phyloP scores from a whole-genome alignment of 2,329 filamentous ascomycete species.

The Xylariaceae sp. region DNA sequence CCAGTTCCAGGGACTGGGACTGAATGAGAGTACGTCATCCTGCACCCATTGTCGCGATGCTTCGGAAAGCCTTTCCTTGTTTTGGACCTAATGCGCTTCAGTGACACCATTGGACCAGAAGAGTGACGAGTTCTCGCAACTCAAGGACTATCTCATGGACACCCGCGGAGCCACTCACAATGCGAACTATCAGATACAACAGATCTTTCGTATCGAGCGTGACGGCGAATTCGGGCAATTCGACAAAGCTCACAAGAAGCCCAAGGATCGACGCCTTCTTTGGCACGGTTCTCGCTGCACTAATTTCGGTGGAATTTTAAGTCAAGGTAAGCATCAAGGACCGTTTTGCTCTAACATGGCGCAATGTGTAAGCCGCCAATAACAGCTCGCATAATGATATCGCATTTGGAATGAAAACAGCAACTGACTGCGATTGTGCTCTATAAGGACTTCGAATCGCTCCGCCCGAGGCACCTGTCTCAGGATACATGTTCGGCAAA shows the following conservation, averaged over 20 bases:
- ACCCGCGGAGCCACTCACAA: conserved; percentile 66
- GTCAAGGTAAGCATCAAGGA: conserved; percentile 52
- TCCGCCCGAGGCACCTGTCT: conserved; percentile 74
- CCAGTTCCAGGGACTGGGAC: conserved; percentile 65
- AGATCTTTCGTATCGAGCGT: conserved; percentile 82
- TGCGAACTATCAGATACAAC: conserved; percentile 56
- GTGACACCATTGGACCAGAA: conserved; percentile 60
- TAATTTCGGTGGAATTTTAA: conserved; percentile 84
- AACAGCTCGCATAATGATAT: too few species aligned
- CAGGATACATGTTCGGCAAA: conserved; percentile 83
- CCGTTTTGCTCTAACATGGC: too few species aligned
- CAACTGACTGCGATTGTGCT: too few species aligned
- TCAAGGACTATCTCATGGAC: conserved; percentile 63
- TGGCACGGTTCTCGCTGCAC: conserved; percentile 85
- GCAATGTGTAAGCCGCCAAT: too few species aligned
- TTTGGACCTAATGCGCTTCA: neutral
- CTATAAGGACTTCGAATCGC: conserved; percentile 73
- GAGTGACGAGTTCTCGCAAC: conserved; percentile 60
- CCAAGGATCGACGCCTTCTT: conserved; percentile 66
- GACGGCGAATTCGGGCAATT: conserved; percentile 69
- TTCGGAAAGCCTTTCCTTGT: neutral
- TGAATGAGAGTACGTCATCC: conserved; percentile 56
- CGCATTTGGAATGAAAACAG: too few species aligned
- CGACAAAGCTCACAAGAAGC: conserved; percentile 47
- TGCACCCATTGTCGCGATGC: neutral